phyloP scores from a whole-genome alignment of 805 yeast genomes.

The Ogataea pilisensis region DNA sequence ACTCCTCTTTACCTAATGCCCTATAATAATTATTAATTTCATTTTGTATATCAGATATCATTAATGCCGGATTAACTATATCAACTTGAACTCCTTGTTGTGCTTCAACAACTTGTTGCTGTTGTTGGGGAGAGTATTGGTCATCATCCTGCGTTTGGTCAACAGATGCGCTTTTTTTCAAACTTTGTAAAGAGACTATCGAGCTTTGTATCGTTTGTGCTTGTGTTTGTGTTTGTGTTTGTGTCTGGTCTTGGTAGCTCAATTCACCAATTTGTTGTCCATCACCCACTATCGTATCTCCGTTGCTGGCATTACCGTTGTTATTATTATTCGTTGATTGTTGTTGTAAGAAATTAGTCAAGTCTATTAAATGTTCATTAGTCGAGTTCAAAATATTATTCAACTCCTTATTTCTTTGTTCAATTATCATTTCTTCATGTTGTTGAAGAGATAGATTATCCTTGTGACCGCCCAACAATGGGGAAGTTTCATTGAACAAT shows the following conservation, averaged over 20 bases:
- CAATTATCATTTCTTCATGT: slow-evolving; percentile 23
- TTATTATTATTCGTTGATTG: no score
- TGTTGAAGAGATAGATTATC: slow-evolving; percentile 20
- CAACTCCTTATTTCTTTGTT: slow-evolving; percentile 30
- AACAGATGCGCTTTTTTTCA: neutral
- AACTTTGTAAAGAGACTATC: slow-evolving; percentile 1
- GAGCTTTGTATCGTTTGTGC: neutral
- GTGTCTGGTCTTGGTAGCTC: neutral
- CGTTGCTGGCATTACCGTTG: slow-evolving; percentile 9
- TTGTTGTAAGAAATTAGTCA: slow-evolving; percentile 20
- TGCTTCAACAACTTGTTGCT: neutral
- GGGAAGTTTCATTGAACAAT: slow-evolving; percentile 26
- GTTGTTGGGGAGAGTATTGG: neutral
- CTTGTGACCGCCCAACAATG: slow-evolving; percentile 19
- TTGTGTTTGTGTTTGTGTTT: neutral
- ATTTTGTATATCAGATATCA: neutral
- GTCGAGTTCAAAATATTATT: slow-evolving; percentile 31
- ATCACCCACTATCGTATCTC: neutral
- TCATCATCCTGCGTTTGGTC: neutral
- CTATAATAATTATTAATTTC: neutral
- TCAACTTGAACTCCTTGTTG: slow-evolving; percentile 1
- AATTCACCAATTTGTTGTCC: no score
- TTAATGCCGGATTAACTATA: neutral
- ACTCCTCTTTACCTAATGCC: neutral
- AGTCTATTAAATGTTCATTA: slow-evolving; percentile 31